Evolutionary conservation across 257 asterid genomes (phyloP).

Genomic region (Solanum pinnatisectum): DNA sequence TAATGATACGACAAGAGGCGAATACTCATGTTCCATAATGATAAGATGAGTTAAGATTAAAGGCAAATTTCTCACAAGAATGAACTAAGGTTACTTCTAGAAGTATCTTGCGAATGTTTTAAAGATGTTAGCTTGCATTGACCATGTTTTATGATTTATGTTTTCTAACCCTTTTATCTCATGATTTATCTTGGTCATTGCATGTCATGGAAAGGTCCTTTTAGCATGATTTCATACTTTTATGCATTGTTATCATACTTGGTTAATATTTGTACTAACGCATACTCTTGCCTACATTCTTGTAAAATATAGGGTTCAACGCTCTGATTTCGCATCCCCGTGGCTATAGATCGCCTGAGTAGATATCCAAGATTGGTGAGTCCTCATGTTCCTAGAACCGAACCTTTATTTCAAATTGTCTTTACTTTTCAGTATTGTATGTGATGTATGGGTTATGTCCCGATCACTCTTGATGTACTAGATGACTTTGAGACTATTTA

Average conservation of each 20-base stretch:
- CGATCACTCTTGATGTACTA: not conserved
- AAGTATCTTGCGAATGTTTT: not conserved
- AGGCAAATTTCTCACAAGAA: not conserved
- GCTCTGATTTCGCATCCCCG: no score
- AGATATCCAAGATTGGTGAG: not conserved
- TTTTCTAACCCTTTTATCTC: no score
- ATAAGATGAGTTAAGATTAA: not conserved
- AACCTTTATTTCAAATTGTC: no score
- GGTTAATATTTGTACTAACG: not conserved
- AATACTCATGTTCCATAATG: no score
- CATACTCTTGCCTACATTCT: not conserved
- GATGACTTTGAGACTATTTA: not conserved
- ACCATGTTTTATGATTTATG: not conserved
- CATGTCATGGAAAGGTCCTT: no score
- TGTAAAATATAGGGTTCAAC: not conserved
- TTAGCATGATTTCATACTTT: no score
- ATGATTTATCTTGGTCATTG: not conserved
- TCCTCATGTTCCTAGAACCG: not conserved
- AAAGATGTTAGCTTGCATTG: not conserved
- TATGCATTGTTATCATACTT: not conserved
- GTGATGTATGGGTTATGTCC: not conserved
- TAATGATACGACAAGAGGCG: no score
- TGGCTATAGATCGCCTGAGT: no score
- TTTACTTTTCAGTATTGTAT: no score
- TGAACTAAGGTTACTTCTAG: not conserved